Evolutionary conservation across 352 stramenopile genomes (phyloP).

Genomic region (Phytophthora rubi): DNA sequence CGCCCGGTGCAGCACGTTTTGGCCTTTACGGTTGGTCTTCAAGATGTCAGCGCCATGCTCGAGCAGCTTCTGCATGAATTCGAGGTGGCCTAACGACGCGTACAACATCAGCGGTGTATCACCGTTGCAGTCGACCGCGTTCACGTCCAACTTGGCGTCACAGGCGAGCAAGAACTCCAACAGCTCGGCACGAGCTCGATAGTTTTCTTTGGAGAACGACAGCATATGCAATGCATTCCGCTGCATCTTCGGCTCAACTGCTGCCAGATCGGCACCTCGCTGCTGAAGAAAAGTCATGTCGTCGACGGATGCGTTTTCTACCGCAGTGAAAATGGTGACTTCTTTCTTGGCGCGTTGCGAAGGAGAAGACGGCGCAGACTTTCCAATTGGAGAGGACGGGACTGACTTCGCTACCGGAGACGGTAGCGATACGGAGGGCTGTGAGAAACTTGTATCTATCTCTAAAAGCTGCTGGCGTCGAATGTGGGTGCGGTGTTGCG

Average conservation of each 20-base stretch:
- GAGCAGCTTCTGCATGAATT: constrained; percentile 49
- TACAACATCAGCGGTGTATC: constrained; percentile 66
- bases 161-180: constrained; percentile 58
- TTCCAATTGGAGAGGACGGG: constrained; percentile 6
- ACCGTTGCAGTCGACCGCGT: constrained; percentile 47
- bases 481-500: constrained; percentile 52
- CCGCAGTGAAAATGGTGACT: constrained; percentile 62
- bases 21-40: constrained; percentile 33
- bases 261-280: constrained; percentile 46
- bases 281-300: constrained; percentile 60
- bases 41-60: constrained; percentile 34
- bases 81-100: constrained; percentile 53
- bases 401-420: constrained; percentile 1
- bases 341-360: constrained; percentile 25
- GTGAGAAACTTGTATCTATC: constrained; percentile 10
- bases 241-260: constrained; percentile 46
- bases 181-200: constrained; percentile 51
- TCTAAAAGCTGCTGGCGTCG: constrained; percentile 44
- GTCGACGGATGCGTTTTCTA: constrained; percentile 61
- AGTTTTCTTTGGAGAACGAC: constrained; percentile 58
- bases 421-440: not conserved
- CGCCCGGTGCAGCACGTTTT: constrained; percentile 64
- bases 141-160: constrained; percentile 43
- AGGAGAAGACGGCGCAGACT: constrained; percentile 21
- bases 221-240: constrained; percentile 66